phyloP scores from a whole-genome alignment of 2,329 filamentous ascomycete species.

The Mollisia scopiformis region DNA sequence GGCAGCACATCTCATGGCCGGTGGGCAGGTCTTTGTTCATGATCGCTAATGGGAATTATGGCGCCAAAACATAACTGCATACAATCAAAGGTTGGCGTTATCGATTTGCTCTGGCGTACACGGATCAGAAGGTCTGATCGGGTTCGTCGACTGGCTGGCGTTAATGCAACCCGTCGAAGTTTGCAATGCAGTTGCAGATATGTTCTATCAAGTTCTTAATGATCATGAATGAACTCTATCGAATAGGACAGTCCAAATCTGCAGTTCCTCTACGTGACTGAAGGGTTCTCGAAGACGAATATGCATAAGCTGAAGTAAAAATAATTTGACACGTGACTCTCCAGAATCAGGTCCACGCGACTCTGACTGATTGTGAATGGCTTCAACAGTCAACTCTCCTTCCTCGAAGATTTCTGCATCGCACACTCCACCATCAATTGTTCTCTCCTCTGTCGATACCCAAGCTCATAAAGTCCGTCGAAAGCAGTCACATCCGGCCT shows the following conservation, averaged over 20 bases:
- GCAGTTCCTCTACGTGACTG: background rate
- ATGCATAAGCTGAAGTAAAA: background rate
- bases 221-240: conserved; percentile 9
- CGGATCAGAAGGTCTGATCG: conserved; percentile 13
- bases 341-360: background rate
- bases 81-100: conserved; percentile 15
- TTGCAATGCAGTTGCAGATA: conserved; percentile 21
- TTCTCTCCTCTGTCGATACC: background rate
- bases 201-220: conserved; percentile 12
- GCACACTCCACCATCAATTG: conserved; percentile 8
- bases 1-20: background rate
- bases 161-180: conserved; percentile 24
- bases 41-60: conserved; percentile 1
- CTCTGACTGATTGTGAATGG: background rate
- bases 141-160: conserved; percentile 12
- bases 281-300: background rate
- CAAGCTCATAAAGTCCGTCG: background rate
- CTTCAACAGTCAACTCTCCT: background rate
- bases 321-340: conserved; percentile 3
- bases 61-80: conserved; percentile 23
- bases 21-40: background rate
- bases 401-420: conserved; percentile 4
- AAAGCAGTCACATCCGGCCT: background rate
- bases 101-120: conserved; percentile 15
- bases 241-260: background rate